These are phyloP conservation scores for Cicer bijugum DNA, from an alignment of 306 rosid genomes.

Conservation along the genomic window DNA sequence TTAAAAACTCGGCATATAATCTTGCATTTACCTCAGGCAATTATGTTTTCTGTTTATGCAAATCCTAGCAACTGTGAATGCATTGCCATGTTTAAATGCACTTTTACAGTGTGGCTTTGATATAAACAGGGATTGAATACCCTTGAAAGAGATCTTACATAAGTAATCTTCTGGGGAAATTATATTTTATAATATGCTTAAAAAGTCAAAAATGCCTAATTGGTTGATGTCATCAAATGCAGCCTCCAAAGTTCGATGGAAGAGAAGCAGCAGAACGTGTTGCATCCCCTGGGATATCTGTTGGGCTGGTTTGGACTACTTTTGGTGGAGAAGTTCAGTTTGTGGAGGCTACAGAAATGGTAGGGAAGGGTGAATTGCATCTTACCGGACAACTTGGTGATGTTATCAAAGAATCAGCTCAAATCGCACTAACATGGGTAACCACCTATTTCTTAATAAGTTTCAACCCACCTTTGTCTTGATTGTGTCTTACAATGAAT, in stretches of 20 bases:
- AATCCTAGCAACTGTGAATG: neutral
- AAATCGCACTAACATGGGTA: constrained; percentile 99
- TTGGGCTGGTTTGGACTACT: constrained; percentile 97
- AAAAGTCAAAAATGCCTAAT: constrained; percentile 37
- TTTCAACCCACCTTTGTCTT: constrained; percentile 19
- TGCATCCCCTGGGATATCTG: constrained; percentile 79
- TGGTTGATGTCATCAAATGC: constrained; percentile 46
- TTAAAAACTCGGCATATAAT: constrained; percentile 5
- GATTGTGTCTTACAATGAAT: neutral
- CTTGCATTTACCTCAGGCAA: constrained; percentile 1
- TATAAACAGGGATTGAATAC: constrained; percentile 26
- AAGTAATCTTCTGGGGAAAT: constrained; percentile 19
- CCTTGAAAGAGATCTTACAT: constrained; percentile 30
- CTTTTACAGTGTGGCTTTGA: constrained; percentile 34
- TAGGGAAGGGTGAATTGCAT: constrained; percentile 91
- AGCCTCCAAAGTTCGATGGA: constrained; percentile 95
- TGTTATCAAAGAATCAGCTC: constrained; percentile 97
- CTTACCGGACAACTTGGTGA: constrained; percentile 99
- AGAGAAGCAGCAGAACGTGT: constrained; percentile 91
- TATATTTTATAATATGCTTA: constrained; percentile 35
- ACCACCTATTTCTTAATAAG: constrained; percentile 44
- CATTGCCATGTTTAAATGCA: constrained; percentile 21
- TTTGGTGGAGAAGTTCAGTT: constrained; percentile 99
- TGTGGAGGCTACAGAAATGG: constrained; percentile 94
- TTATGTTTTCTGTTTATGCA: constrained; percentile 25